Evolutionary conservation across 441 rosid species (phyloP).

Genomic region (Francoa sonchifolia): DNA sequence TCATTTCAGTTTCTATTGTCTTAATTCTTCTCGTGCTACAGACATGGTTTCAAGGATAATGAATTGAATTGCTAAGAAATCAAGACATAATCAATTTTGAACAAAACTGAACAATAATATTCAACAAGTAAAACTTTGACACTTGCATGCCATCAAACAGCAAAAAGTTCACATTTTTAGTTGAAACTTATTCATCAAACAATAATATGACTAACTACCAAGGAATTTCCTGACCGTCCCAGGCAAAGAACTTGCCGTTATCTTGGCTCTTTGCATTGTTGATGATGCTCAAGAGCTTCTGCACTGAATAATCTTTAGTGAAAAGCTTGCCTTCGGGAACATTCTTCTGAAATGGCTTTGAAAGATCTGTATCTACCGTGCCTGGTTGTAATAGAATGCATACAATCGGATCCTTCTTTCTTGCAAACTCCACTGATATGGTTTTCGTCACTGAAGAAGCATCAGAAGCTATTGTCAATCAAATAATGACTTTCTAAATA

Average conservation of each 20-base stretch:
- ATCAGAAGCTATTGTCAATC: too few relatives aligned
- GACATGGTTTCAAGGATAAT: too few relatives aligned
- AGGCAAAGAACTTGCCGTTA: constrained; percentile 82
- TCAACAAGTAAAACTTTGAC: too few relatives aligned
- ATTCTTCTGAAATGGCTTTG: constrained; percentile 69
- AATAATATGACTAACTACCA: constrained; percentile 26
- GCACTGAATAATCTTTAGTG: constrained; percentile 63
- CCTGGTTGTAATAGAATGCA: constrained; percentile 90
- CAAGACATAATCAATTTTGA: too few relatives aligned
- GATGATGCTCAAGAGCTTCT: constrained; percentile 57
- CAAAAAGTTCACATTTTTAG: too few relatives aligned
- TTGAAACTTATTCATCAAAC: too few relatives aligned
- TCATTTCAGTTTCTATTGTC: not conserved
- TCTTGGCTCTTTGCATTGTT: constrained; percentile 45
- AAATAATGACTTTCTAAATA: not conserved
- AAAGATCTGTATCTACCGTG: constrained; percentile 88
- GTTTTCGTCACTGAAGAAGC: constrained; percentile 60
- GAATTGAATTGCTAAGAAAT: too few relatives aligned
- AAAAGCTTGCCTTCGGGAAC: constrained; percentile 75
- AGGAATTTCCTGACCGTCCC: constrained; percentile 89
- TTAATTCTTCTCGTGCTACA: not conserved
- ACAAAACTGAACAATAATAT: too few relatives aligned
- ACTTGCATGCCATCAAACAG: too few relatives aligned
- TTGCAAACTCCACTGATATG: constrained; percentile 55
- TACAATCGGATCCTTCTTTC: constrained; percentile 58